Conservation (phyloP, 495 filamentous ascomycete genomes). For the Hapsidospora chrysogenum region DNA sequence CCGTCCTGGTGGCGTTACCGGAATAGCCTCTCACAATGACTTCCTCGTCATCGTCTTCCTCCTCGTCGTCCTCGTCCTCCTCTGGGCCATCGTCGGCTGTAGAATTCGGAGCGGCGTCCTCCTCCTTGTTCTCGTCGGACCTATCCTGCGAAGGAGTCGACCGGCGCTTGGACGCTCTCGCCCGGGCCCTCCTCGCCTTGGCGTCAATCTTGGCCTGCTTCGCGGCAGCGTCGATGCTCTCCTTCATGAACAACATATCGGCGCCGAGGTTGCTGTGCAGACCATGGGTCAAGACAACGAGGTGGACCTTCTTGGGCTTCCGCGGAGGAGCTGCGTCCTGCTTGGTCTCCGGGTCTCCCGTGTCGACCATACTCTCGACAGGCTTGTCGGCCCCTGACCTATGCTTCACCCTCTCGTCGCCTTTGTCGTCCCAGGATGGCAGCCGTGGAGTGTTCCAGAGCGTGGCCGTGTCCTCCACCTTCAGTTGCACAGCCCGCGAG, state of each 20-base stretch:
- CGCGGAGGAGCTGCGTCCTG: constrained; percentile 7
- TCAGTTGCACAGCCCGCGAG: constrained; percentile 56
- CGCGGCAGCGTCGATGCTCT: constrained; percentile 78
- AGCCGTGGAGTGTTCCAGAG: constrained; percentile 84
- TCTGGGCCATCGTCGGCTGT: constrained; percentile 6
- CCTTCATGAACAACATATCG: constrained; percentile 94
- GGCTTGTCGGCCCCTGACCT: constrained; percentile 9
- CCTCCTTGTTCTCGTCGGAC: constrained; percentile 24
- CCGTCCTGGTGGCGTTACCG: constrained; percentile 79
- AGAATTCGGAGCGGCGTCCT: constrained; percentile 32
- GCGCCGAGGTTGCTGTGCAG: constrained; percentile 92
- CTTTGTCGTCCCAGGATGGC: constrained; percentile 39
- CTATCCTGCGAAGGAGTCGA: constrained; percentile 6
- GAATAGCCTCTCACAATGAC: constrained; percentile 88
- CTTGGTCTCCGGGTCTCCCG: background rate
- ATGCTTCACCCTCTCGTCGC: constrained; percentile 13
- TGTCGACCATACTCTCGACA: constrained; percentile 4
- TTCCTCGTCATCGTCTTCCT: constrained; percentile 60
- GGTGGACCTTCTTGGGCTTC: constrained; percentile 60
- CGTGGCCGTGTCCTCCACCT: constrained; percentile 71
- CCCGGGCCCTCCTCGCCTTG: constrained; percentile 34
- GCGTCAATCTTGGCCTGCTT: constrained; percentile 47
- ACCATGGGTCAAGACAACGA: constrained; percentile 88
- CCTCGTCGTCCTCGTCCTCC: constrained; percentile 22
- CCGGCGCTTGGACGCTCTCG: constrained; percentile 10